These are phyloP conservation scores for Elsinoe perseae DNA, from an alignment of 2,329 filamentous ascomycete species.

Conservation along the genomic window DNA sequence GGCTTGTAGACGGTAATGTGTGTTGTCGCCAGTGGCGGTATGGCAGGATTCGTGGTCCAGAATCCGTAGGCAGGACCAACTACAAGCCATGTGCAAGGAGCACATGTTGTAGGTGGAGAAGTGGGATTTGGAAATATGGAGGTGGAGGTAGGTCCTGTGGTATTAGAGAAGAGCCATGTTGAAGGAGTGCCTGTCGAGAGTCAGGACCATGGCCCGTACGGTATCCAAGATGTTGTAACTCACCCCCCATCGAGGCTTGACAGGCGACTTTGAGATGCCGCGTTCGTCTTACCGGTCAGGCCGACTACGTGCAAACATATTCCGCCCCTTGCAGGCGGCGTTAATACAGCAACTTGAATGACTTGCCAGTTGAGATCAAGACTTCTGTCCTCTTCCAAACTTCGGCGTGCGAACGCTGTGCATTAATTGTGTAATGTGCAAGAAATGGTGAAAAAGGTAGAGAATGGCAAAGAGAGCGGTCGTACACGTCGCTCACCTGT, in stretches of 20 bases:
- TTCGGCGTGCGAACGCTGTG: neutral
- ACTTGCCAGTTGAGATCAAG: neutral
- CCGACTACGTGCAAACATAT: constrained; percentile 1
- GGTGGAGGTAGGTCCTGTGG: neutral
- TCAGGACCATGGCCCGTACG: neutral
- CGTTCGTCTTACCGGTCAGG: constrained; percentile 4
- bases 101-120: neutral
- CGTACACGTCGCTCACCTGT: neutral
- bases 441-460: neutral
- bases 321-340: neutral
- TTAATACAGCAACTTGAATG: neutral
- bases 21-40: constrained; percentile 1
- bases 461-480: neutral
- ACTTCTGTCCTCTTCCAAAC: neutral
- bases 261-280: constrained; percentile 1
- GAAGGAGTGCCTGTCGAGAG: neutral
- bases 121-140: neutral
- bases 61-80: neutral
- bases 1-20: neutral
- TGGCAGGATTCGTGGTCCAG: neutral
- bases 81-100: constrained; percentile 8
- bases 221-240: neutral
- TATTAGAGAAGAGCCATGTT: constrained; percentile 2
- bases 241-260: constrained; percentile 5
- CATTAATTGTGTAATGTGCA: neutral